Base-by-base conservation (phyloP, 768 basidiomycete species). In the Cystofilobasidium capitatum region DNA sequence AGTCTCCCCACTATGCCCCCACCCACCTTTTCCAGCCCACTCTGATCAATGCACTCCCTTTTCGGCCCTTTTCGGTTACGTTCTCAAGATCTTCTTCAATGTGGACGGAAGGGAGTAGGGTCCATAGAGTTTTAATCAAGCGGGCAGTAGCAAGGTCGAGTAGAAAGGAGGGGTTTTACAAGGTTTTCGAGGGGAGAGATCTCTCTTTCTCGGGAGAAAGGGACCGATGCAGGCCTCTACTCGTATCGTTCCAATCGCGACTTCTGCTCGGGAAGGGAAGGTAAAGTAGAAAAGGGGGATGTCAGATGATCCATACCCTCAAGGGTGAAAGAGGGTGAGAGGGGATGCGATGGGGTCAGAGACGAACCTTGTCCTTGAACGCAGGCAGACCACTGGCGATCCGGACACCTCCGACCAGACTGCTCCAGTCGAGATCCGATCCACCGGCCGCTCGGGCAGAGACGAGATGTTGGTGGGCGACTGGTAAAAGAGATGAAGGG, bases 401-500 rank as follows among this genome's bases (percentile, higher is more conserved):
- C 60, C 91, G 81, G 45, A 85, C 81, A 4, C 89, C 89, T 4
- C 87, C 88, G 35, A 93, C 82, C 47, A 92, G 75, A 0, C 85
- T 84, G 69, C 86, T 88, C 89, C 90, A 93, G 73, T 94, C 91
- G 24, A 92, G 77, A 4, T 81, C 77, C 40, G 78, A 77, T 29
- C 79, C 80, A 62, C 90, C 87, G 33, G 88, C 77, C 0, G 89
- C 87, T 39, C 88, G 82, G 8, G 89, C 85, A 7, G 88, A 86
- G 70, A 93, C 79, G 73, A 93, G 80, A 72, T 89, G 86, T 71
- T 86, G 85, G 73, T 88, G 85, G 6, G 88, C 88, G 31, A 66
- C 59, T 65, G 40, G 3, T 37, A 36, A 26, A n/a, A 40, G 12
- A 24, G n/a, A 58, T 13, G 10, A 13, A 17, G n/a, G 49, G 6